Percentiles rank a stretch among this genome's conserved stretches.
phyloP scores from a whole-genome alignment of 1,139 yeast genomes.

The Ashbya aceris region DNA sequence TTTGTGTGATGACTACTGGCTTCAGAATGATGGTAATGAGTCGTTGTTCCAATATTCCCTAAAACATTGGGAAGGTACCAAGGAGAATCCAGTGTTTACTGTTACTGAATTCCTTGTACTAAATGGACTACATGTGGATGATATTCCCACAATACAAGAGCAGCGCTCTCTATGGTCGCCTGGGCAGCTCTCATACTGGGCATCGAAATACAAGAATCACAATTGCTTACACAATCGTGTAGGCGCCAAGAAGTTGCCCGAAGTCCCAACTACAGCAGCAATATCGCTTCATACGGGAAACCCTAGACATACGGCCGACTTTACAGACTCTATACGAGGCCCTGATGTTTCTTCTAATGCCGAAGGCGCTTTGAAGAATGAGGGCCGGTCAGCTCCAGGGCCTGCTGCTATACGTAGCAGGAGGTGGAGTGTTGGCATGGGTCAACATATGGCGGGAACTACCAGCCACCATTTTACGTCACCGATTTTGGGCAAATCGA shows the following conservation, averaged over 20 bases:
- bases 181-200: conserved; percentile 39
- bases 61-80: conserved; percentile 35
- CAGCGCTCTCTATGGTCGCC: conserved; percentile 8
- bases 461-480: conserved; percentile 1
- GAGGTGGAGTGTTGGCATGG: neutral
- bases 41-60: conserved; percentile 54
- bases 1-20: conserved; percentile 20
- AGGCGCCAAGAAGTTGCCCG: neutral
- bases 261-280: neutral
- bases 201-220: conserved; percentile 29
- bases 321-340: no score
- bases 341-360: no score
- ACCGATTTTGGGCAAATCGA: neutral
- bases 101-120: conserved; percentile 63
- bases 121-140: conserved; percentile 42
- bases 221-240: conserved; percentile 10
- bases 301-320: no score
- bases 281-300: no score
- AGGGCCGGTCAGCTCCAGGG: no score
- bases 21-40: conserved; percentile 28
- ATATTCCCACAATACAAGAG: conserved; percentile 9
- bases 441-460: neutral
- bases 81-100: conserved; percentile 42
- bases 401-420: neutral
- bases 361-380: no score